phyloP scores from a whole-genome alignment of 805 yeast species.

The Brettanomyces custersianus region DNA sequence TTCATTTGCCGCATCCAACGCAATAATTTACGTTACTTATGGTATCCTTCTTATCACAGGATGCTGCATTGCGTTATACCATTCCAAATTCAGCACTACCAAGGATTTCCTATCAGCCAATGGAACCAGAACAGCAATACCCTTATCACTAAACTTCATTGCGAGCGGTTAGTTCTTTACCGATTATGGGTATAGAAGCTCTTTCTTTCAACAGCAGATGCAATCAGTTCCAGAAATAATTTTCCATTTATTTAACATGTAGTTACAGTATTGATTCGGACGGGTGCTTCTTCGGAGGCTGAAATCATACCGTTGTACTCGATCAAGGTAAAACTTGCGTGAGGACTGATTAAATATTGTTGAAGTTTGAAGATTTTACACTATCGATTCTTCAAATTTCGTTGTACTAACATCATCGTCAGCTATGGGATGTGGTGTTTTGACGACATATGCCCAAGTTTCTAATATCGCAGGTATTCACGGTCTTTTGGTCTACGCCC shows the following conservation, averaged over 20 bases:
- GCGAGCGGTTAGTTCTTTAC: slow-evolving; percentile 67
- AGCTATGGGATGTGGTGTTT: slow-evolving; percentile 86
- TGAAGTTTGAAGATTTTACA: slow-evolving; percentile 9
- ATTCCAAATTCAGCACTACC: slow-evolving; percentile 27
- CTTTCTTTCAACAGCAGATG: no score
- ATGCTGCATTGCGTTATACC: slow-evolving; percentile 49
- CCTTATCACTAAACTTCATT: slow-evolving; percentile 78
- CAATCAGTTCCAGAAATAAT: no score
- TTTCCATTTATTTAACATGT: background rate
- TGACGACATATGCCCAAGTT: slow-evolving; percentile 79
- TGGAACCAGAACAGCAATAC: slow-evolving; percentile 71
- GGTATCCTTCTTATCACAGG: slow-evolving; percentile 48
- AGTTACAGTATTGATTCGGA: slow-evolving; percentile 26
- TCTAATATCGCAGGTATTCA: slow-evolving; percentile 83
- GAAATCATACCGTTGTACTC: slow-evolving; percentile 75
- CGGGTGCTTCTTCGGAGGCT: slow-evolving; percentile 47
- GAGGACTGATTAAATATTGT: slow-evolving; percentile 48
- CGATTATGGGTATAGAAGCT: no score
- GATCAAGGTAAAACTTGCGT: slow-evolving; percentile 80
- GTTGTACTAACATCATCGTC: no score
- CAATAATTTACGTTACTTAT: slow-evolving; percentile 54
- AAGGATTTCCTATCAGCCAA: slow-evolving; percentile 65
- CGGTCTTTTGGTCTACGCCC: slow-evolving; percentile 73
- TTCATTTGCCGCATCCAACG: slow-evolving; percentile 45
- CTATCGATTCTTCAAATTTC: background rate